These are phyloP conservation scores for Mortierella sp. DNA, from an alignment of 371 early-diverging fungal genomes.

Conservation along the genomic window DNA sequence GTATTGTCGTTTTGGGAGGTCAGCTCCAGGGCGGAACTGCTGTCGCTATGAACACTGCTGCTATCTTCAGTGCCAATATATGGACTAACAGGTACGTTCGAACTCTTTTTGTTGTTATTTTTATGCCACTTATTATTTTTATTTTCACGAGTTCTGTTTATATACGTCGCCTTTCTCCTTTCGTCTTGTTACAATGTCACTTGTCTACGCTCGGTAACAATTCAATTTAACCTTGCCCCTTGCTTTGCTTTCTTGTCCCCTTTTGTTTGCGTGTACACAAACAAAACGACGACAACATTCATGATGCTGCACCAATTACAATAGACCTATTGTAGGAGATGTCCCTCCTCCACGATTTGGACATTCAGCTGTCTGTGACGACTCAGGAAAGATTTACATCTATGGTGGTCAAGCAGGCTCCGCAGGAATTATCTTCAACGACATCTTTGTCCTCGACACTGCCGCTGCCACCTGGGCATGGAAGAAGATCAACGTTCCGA, in stretches of 20 bases:
- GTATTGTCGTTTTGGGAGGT: constrained; percentile 41
- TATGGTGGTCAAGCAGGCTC: constrained; percentile 29
- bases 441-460: constrained; percentile 28
- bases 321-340: constrained; percentile 18
- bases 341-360: constrained; percentile 25
- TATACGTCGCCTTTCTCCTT: not conserved
- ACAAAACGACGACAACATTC: constrained; percentile 1
- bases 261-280: not conserved
- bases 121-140: not conserved
- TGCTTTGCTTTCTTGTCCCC: not conserved
- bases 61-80: not conserved
- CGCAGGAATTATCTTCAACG: not conserved
- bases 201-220: not conserved
- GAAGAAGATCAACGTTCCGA: constrained; percentile 10
- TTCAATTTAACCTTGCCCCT: not conserved
- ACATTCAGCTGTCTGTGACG: constrained; percentile 29
- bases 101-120: not conserved
- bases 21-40: not conserved
- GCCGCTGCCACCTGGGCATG: constrained; percentile 19
- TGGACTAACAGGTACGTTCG: constrained; percentile 21
- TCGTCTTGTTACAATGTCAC: not conserved
- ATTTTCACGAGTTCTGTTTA: not conserved
- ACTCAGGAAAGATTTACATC: constrained; percentile 24
- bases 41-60: constrained; percentile 3
- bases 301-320: not conserved